Evolutionary conservation across 352 stramenopile genomes (phyloP).

Genomic region (Phytopythium oedochilum): DNA sequence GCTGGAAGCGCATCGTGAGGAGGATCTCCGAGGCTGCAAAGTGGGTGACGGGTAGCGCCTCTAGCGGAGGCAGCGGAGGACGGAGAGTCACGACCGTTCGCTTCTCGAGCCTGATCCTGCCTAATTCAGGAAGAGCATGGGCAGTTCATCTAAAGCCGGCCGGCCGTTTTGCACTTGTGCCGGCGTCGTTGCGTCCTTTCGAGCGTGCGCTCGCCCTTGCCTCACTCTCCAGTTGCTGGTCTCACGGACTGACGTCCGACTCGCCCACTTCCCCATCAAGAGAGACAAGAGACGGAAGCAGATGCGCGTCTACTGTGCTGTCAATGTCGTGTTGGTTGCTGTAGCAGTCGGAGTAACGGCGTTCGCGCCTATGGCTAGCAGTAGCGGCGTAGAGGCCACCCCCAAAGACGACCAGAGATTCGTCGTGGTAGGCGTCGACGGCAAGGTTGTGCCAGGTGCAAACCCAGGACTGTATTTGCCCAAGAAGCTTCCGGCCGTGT

Average conservation of each 20-base stretch:
- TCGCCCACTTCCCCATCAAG: too few species aligned
- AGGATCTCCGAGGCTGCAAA: not conserved
- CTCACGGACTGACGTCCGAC: too few species aligned
- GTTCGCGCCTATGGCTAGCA: conserved; percentile 6
- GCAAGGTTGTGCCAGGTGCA: conserved; percentile 20
- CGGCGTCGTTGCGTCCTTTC: not conserved
- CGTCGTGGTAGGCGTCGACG: conserved; percentile 31
- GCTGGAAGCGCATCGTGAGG: conserved; percentile 68
- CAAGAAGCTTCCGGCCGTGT: conserved; percentile 6
- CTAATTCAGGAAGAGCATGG: not conserved
- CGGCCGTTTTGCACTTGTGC: not conserved
- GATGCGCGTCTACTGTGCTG: not conserved
- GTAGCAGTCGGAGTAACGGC: not conserved
- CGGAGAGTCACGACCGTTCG: not conserved
- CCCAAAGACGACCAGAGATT: conserved; percentile 16
- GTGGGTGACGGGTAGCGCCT: not conserved
- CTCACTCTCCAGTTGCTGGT: too few species aligned
- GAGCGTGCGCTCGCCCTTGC: not conserved
- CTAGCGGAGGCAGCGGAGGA: not conserved
- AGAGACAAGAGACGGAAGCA: not conserved
- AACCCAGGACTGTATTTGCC: conserved; percentile 28
- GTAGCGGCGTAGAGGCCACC: conserved; percentile 7
- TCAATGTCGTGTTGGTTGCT: not conserved
- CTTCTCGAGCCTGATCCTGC: not conserved
- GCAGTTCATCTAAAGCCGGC: not conserved